These are phyloP conservation scores for Didymosphaeria variabile DNA, from an alignment of 2,329 filamentous ascomycete species.

Conservation along the genomic window DNA sequence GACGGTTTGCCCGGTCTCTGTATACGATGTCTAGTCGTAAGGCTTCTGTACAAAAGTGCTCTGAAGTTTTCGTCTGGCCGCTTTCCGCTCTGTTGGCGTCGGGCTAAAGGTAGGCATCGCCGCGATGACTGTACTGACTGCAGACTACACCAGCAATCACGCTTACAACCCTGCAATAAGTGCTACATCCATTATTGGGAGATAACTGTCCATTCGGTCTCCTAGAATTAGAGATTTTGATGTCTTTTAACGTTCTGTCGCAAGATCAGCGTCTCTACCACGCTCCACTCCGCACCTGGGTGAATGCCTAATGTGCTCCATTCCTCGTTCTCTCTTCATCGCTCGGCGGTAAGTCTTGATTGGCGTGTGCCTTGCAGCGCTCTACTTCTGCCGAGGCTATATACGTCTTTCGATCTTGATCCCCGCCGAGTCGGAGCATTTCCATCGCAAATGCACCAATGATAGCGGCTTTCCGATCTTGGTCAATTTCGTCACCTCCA, in stretches of 20 bases:
- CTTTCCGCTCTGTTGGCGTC: neutral
- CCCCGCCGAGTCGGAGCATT: slow-evolving; percentile 10
- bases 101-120: no score
- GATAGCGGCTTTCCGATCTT: neutral
- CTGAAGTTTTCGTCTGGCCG: no score
- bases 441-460: slow-evolving; percentile 11
- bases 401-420: neutral
- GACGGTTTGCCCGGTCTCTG: no score
- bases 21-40: no score
- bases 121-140: neutral
- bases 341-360: neutral
- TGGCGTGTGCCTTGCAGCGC: neutral
- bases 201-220: no score
- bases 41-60: no score
- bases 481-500: slow-evolving; percentile 5
- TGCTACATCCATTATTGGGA: no score
- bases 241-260: no score
- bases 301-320: neutral
- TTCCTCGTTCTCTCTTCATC: neutral
- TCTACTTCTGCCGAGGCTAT: slow-evolving; percentile 5
- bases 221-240: no score
- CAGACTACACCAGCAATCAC: neutral
- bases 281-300: neutral
- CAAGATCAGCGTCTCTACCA: neutral
- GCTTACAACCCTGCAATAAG: neutral